A percentile compares a stretch with the other conserved stretches of the same genome.
Evolutionary conservation across 1,284 basidiomycete genomes (phyloP).

Genomic region (Veloboletus limbatus): DNA sequence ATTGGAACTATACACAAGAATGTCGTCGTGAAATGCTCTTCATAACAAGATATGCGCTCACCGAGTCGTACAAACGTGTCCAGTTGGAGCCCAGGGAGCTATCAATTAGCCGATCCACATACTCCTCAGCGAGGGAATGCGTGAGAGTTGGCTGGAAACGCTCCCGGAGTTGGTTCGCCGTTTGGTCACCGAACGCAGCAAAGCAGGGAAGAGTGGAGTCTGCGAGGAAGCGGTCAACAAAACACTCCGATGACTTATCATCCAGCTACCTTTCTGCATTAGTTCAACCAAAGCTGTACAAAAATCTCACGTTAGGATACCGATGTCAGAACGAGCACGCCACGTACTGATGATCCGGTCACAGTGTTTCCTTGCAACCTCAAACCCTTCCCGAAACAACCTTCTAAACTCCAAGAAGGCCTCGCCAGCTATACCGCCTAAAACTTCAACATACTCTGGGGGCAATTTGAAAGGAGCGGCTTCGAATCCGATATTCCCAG

Average conservation of each 20-base stretch:
- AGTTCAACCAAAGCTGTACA: slow-evolving; percentile 83
- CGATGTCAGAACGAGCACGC: slow-evolving; percentile 1
- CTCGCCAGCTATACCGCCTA: slow-evolving; percentile 82
- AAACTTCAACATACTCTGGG: slow-evolving; percentile 92
- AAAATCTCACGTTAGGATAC: slow-evolving; percentile 6
- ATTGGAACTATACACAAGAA: slow-evolving; percentile 58
- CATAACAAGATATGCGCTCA: slow-evolving; percentile 36
- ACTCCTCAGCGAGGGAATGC: slow-evolving; percentile 82
- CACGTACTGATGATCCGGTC: slow-evolving; percentile 91
- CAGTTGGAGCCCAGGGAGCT: slow-evolving; percentile 88
- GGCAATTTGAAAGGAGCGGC: slow-evolving; percentile 98
- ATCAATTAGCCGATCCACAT: slow-evolving; percentile 86
- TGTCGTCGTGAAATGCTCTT: slow-evolving; percentile 5
- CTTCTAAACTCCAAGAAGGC: slow-evolving; percentile 84
- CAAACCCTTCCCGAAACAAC: slow-evolving; percentile 91
- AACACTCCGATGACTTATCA: not conserved
- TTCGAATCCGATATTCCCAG: slow-evolving; percentile 97
- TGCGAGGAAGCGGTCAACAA: slow-evolving; percentile 32
- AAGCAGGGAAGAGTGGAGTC: slow-evolving; percentile 96
- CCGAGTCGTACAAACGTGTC: slow-evolving; percentile 90
- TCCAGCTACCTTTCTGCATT: slow-evolving; percentile 84
- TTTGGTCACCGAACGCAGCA: slow-evolving; percentile 85
- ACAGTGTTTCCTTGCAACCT: slow-evolving; percentile 92
- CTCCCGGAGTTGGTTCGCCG: slow-evolving; percentile 83
- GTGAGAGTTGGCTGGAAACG: slow-evolving; percentile 92